A percentile compares a stretch with the other conserved stretches of the same genome.
Evolutionary conservation across 2,329 filamentous ascomycete genomes (phyloP).

Genomic region (Neonectria coccinea): DNA sequence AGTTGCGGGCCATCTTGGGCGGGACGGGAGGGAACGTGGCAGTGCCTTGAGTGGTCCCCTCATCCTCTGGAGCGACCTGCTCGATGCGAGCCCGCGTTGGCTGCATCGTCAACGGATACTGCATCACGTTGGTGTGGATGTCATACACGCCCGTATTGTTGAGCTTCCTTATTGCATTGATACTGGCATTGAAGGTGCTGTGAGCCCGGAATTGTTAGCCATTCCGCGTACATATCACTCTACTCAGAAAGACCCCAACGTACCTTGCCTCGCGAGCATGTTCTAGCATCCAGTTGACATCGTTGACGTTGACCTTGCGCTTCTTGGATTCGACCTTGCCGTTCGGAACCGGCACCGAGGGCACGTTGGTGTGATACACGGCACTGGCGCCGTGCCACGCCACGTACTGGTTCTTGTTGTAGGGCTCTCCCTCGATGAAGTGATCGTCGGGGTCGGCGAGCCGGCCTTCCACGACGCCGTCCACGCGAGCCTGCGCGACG

Average conservation of each 20-base stretch:
- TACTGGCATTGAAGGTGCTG: constrained; percentile 85
- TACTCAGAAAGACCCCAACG: constrained; percentile 21
- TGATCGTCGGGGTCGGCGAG: constrained; percentile 90
- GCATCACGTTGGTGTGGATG: constrained; percentile 91
- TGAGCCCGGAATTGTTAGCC: constrained; percentile 24
- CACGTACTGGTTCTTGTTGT: constrained; percentile 99
- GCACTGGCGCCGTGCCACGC: constrained; percentile 98
- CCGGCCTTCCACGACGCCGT: constrained; percentile 87
- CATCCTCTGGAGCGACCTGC: constrained; percentile 66
- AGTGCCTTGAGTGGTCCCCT: constrained; percentile 47
- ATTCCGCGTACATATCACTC: neutral
- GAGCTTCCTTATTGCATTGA: constrained; percentile 74
- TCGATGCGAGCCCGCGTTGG: constrained; percentile 89
- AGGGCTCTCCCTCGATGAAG: constrained; percentile 81
- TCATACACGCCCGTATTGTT: constrained; percentile 88
- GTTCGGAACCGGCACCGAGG: constrained; percentile 78
- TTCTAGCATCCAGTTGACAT: constrained; percentile 96
- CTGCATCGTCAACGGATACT: constrained; percentile 89
- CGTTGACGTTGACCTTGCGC: constrained; percentile 87
- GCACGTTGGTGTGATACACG: constrained; percentile 88
- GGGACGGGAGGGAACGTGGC: constrained; percentile 61
- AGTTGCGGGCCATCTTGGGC: constrained; percentile 65
- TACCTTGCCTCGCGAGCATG: constrained; percentile 93
- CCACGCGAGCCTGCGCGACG: constrained; percentile 77
- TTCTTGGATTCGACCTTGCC: constrained; percentile 87